Percentiles rank a stretch among this genome's conserved stretches.
phyloP scores from a whole-genome alignment of 208 protist species.

The Hexamita inflata region DNA sequence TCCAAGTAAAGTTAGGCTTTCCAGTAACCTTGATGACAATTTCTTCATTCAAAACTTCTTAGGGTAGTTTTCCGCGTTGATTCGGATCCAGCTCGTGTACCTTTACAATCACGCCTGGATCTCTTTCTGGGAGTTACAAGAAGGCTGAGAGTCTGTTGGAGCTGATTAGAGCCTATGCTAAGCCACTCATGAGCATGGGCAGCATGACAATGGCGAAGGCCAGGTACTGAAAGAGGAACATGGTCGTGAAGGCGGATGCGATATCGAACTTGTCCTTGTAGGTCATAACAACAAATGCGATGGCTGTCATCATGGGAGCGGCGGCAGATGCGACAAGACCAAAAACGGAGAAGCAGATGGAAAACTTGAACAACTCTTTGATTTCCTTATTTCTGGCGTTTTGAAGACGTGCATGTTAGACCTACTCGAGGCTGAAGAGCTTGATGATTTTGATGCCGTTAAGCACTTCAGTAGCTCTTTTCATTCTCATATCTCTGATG shows the following conservation, averaged over 20 bases:
- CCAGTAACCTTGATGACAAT: background rate
- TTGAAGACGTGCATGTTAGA: constrained; percentile 36
- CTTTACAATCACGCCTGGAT: background rate
- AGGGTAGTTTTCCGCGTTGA: too few species aligned
- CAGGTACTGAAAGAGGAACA: constrained; percentile 20
- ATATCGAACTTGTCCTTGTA: background rate
- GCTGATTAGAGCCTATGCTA: constrained; percentile 1
- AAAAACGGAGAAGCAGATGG: background rate
- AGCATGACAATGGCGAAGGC: background rate
- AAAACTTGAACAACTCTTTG: background rate
- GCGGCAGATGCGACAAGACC: background rate
- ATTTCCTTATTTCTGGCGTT: constrained; percentile 21
- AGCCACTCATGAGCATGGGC: background rate
- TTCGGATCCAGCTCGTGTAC: too few species aligned
- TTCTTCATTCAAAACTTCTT: too few species aligned
- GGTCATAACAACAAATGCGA: constrained; percentile 12
- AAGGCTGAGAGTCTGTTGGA: constrained; percentile 13
- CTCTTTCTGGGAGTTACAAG: background rate
- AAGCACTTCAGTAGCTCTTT: constrained; percentile 46
- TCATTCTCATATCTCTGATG: constrained; percentile 45
- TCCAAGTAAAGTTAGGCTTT: background rate
- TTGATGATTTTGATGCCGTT: constrained; percentile 52
- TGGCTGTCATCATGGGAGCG: background rate
- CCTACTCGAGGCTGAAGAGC: constrained; percentile 49
- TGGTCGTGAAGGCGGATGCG: background rate